Evolutionary conservation across 768 basidiomycete genomes (phyloP), one percentile per base, ranked within the genome.

Genomic region (Pulveroboletus sp.): DNA sequence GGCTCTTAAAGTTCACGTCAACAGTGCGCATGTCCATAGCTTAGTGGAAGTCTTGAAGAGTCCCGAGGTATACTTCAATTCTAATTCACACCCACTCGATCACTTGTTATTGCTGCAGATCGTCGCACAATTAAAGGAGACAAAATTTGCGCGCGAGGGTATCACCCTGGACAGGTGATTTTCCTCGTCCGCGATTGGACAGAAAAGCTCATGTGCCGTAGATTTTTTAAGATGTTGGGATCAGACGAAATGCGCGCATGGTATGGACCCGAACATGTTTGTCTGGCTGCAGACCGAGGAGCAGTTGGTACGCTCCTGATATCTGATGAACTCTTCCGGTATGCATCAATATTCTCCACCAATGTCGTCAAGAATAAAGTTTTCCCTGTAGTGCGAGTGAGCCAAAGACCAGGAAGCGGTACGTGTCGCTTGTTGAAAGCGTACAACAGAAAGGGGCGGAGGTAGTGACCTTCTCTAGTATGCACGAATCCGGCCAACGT

Each of bases 401-500:
- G 54, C 85, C 89, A 5, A 69, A 66, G 17, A 77, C 80, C 43
- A 75, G 97, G 41, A 95, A 87, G 64, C 82, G 78, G 63, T 98
- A 90, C 58, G 94, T 99, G 27, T 73, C 70, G 39, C 75, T 98
- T 31, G 93, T 95, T 1, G 95, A 99, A 67, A 82, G 81, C 31
- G 93, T 97, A 14, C 84, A 87, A 57, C 77, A 82, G 39, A 90
- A 88, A 55, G 92, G 94, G 21, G 95, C 85, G 21, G 94, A 98
- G 63, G 94, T 94, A 6, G 75, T 97, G 17, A 94, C 97, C 55
- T 99, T 98, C 69, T 98, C 95, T 5, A 97, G 94, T 61, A 98
- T 99, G 97, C 97, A 99, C 64, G 97, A 99, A 70, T 92, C 90
- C 19, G 97, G 97, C 13, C 94, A 97, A 77, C 94, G 94, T 95